Conservation (phyloP, 331 rosid species). For the Acacia concinna region DNA sequence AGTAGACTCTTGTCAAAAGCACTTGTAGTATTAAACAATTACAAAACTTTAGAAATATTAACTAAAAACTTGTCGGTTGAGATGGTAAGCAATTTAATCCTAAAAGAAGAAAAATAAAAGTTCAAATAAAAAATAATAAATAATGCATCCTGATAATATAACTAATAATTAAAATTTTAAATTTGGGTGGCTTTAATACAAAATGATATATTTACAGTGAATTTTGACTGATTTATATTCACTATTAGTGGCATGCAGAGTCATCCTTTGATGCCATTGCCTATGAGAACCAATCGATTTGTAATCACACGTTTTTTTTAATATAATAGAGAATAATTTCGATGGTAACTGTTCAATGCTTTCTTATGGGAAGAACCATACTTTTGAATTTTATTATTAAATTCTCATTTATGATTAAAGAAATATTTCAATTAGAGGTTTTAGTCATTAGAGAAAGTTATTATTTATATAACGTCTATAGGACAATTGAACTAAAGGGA, state of each 20-base stretch:
- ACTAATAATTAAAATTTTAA: not conserved
- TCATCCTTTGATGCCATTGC: slow-evolving; percentile 23
- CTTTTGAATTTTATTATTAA: too few relatives aligned
- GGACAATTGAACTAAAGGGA: too few relatives aligned
- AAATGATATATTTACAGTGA: not conserved
- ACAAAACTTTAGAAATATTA: too few relatives aligned
- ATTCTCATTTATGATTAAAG: not conserved
- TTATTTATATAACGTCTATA: too few relatives aligned
- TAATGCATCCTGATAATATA: too few relatives aligned
- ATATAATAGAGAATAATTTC: not conserved
- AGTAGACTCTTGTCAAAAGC: too few relatives aligned
- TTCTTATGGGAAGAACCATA: not conserved
- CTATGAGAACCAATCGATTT: slow-evolving; percentile 1
- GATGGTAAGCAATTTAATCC: fast-evolving
- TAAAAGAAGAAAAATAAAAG: too few relatives aligned
- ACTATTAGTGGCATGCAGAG: slow-evolving; percentile 21
- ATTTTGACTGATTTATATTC: not conserved
- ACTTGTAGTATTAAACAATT: too few relatives aligned
- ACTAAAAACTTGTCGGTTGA: too few relatives aligned
- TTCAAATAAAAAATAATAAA: too few relatives aligned
- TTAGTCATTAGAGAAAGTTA: too few relatives aligned
- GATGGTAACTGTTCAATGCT: not conserved
- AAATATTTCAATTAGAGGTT: too few relatives aligned
- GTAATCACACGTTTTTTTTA: not conserved
- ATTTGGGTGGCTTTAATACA: slow-evolving; percentile 1